Conservation (phyloP, 1,139 yeast species). For the Hanseniaspora uvarum region DNA sequence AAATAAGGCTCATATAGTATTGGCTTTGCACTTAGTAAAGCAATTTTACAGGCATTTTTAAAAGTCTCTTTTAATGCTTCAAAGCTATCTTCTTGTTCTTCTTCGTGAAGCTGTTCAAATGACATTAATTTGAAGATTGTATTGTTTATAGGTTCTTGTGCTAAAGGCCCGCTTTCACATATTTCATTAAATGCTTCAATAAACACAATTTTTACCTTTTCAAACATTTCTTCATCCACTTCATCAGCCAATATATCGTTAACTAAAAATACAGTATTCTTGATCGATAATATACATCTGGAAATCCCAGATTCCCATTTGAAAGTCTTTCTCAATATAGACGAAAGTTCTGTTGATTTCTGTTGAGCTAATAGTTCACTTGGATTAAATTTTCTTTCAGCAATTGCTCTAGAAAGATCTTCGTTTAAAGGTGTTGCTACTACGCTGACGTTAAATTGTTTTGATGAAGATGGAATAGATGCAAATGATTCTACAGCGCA, state of each 20-base stretch:
- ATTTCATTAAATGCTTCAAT: constrained; percentile 79
- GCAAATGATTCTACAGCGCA: constrained; percentile 57
- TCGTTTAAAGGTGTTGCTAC: constrained; percentile 68
- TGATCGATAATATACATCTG: constrained; percentile 67
- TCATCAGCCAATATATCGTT: constrained; percentile 74
- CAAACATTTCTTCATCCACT: constrained; percentile 47
- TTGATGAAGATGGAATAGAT: constrained; percentile 50
- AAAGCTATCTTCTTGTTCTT: constrained; percentile 54
- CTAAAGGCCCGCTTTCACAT: constrained; percentile 75
- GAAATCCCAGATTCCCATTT: constrained; percentile 81
- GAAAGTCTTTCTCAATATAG: constrained; percentile 46
- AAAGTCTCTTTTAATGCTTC: constrained; percentile 75
- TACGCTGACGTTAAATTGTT: constrained; percentile 54
- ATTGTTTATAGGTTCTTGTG: constrained; percentile 70
- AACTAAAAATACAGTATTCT: constrained; percentile 49
- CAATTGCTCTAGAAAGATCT: constrained; percentile 48
- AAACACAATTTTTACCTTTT: constrained; percentile 43
- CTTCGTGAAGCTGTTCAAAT: constrained; percentile 42
- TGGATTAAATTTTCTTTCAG: constrained; percentile 38
- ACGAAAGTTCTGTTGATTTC: constrained; percentile 35
- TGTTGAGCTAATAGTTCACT: constrained; percentile 33
- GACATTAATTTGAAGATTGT: constrained; percentile 66
- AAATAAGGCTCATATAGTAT: constrained; percentile 75
- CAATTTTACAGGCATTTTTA: constrained; percentile 44
- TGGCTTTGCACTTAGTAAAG: constrained; percentile 70